Base-by-base conservation (phyloP, 176 grass and related monocot species). In the Metroxylon sagu region DNA sequence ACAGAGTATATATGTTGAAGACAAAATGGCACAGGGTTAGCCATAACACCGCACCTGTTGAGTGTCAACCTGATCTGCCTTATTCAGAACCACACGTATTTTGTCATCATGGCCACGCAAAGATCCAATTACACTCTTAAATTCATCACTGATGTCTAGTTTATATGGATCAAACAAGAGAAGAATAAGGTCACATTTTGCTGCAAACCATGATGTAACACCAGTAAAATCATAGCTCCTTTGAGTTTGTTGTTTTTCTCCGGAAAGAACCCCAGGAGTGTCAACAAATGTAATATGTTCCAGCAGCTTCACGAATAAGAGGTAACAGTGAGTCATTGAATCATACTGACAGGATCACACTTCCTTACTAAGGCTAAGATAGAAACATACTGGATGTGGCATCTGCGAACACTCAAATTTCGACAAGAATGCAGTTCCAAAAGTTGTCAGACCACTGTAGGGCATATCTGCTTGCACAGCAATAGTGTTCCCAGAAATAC, bases 341-440 rank as follows among this genome's bases (percentile, higher is more conserved):
- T 43, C 35, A 43, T 12, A 43, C 12, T 43, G 12, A 43, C 35
- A 43, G 35, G 12, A 43, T 3, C 35, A 43, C 35, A 14, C 12
- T 43, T 43, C 35, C 5, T 12, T 10, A 12, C 10, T 43, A 43
- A 43, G 35, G 35, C 35, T 43, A 14, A 43, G 35, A 43, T 14
- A 14, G 1, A 43, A 43, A 10, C 71, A 81, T 98, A 98, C 93
- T 57, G 84, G 76, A 74, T 98, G 88, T 59, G 81, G 94, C 85
- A 98, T 98, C 78, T 98, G 94, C 64, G 94, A 98, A 71, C 94
- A 98, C 76, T 98, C 84, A 18, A 98, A 98, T 64, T 98, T 98
- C n/a, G 88, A 98, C 7, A 98, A 70, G 76, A 98, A 98, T 8
- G 94, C 67, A 60, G 82, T 89, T 52, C 94, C 94, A 71, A 89